These are phyloP conservation scores for Schizophyllum amplum DNA, from an alignment of 1,284 basidiomycete species.

Conservation along the genomic window DNA sequence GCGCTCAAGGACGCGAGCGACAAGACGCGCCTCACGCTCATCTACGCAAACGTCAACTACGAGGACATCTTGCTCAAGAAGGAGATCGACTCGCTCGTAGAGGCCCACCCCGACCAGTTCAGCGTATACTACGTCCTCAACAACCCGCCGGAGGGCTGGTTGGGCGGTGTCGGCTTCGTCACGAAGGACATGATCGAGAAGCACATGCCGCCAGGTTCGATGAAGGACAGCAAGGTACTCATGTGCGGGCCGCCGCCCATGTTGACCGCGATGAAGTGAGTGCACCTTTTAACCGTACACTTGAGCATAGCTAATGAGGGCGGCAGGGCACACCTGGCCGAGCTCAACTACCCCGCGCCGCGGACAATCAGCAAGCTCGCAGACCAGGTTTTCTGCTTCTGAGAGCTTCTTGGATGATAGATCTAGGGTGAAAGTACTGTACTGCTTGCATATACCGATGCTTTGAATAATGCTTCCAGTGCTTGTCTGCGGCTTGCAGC, in stretches of 20 bases:
- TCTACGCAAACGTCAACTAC: slow-evolving; percentile 93
- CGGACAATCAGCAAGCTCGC: slow-evolving; percentile 88
- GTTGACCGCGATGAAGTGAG: slow-evolving; percentile 94
- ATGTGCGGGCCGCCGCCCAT: slow-evolving; percentile 94
- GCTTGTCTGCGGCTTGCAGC: no score
- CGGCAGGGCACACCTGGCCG: slow-evolving; percentile 77
- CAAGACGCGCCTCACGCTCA: slow-evolving; percentile 74
- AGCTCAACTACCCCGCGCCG: slow-evolving; percentile 82
- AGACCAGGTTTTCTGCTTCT: slow-evolving; percentile 59
- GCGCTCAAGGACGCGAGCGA: slow-evolving; percentile 82
- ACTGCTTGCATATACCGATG: neutral
- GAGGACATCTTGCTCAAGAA: slow-evolving; percentile 85
- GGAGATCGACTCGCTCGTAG: slow-evolving; percentile 78
- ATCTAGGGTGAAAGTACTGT: slow-evolving; percentile 1
- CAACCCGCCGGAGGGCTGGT: slow-evolving; percentile 84
- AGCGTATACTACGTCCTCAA: slow-evolving; percentile 89
- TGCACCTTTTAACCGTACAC: slow-evolving; percentile 9
- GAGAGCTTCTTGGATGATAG: neutral
- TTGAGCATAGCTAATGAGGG: slow-evolving; percentile 7
- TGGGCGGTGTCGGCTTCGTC: slow-evolving; percentile 86
- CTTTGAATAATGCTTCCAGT: slow-evolving; percentile 10
- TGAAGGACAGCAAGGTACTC: slow-evolving; percentile 70
- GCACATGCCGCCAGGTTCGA: slow-evolving; percentile 51
- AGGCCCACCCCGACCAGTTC: slow-evolving; percentile 65
- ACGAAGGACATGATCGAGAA: slow-evolving; percentile 88